A percentile compares a stretch with the other conserved stretches of the same genome.
phyloP scores from a whole-genome alignment of 2,329 filamentous ascomycete species.

The Aspergillus brunneoviolaceus region DNA sequence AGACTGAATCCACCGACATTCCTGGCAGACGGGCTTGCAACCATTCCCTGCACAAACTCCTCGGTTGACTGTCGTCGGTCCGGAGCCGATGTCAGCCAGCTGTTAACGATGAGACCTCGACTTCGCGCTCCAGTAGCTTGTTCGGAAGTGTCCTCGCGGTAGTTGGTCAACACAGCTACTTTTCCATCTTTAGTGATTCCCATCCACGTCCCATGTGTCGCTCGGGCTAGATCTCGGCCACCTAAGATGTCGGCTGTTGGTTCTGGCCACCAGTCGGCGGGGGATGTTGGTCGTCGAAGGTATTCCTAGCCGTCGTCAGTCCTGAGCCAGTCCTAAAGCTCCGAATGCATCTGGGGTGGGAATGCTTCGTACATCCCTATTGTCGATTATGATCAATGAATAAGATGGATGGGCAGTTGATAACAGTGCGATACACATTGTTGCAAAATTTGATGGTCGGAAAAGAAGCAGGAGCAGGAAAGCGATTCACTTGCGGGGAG shows the following conservation, averaged over 20 bases:
- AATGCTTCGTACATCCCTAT: conserved; percentile 61
- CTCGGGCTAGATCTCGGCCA: conserved; percentile 61
- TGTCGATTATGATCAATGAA: conserved; percentile 71
- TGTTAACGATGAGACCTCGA: conserved; percentile 60
- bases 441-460: background rate
- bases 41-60: conserved; percentile 55
- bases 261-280: conserved; percentile 59
- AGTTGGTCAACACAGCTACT: conserved; percentile 64
- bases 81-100: conserved; percentile 53
- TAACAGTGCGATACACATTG: conserved; percentile 69
- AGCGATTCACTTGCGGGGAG: background rate
- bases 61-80: conserved; percentile 44
- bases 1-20: conserved; percentile 65
- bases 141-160: conserved; percentile 55
- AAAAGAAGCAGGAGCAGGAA: background rate
- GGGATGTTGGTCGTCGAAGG: conserved; percentile 59
- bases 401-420: conserved; percentile 69
- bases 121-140: conserved; percentile 50
- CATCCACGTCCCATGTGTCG: conserved; percentile 63
- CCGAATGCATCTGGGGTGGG: background rate
- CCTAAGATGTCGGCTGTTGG: conserved; percentile 58
- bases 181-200: conserved; percentile 62
- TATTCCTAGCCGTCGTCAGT: conserved; percentile 53
- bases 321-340: background rate
- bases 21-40: conserved; percentile 54